These are phyloP conservation scores for Thalassiosira mediterranea DNA, from an alignment of 352 stramenopile species.

Conservation along the genomic window DNA sequence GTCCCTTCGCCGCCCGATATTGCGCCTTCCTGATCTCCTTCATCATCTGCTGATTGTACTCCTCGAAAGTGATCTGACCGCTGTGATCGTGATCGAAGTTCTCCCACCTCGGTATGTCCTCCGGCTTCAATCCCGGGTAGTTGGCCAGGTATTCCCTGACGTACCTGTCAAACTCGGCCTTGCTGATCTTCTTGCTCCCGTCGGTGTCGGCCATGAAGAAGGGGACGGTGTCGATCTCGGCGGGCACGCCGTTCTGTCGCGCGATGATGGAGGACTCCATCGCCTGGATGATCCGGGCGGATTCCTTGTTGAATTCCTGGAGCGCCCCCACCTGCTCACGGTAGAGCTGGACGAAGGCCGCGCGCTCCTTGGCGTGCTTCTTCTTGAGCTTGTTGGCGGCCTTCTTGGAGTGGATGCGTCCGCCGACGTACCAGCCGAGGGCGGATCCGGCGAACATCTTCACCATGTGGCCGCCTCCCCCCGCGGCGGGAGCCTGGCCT, in stretches of 20 bases:
- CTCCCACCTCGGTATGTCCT: constrained; percentile 56
- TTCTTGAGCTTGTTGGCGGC: constrained; percentile 62
- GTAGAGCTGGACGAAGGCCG: constrained; percentile 64
- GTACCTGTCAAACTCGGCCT: constrained; percentile 58
- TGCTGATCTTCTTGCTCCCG: constrained; percentile 58
- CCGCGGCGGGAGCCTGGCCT: constrained; percentile 6
- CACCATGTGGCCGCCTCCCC: constrained; percentile 30
- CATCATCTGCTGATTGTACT: constrained; percentile 63
- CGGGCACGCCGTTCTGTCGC: constrained; percentile 47
- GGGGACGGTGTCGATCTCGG: constrained; percentile 54
- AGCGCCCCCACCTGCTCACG: constrained; percentile 61
- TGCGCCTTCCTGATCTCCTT: constrained; percentile 61
- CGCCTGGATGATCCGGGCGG: constrained; percentile 49
- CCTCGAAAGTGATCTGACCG: constrained; percentile 57
- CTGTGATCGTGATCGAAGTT: constrained; percentile 61
- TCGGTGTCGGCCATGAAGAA: constrained; percentile 64
- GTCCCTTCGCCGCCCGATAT: constrained; percentile 49
- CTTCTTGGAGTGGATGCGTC: constrained; percentile 47
- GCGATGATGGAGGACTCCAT: constrained; percentile 57
- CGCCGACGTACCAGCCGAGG: constrained; percentile 54
- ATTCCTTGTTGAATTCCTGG: constrained; percentile 66
- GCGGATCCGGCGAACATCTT: constrained; percentile 32
- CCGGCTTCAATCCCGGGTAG: constrained; percentile 48
- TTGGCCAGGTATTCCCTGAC: constrained; percentile 59
- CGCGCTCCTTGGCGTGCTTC: constrained; percentile 62